Percentiles rank a stretch among this genome's conserved stretches.
phyloP scores from a whole-genome alignment of 805 yeast genomes.

The Candida cerambycidarum region DNA sequence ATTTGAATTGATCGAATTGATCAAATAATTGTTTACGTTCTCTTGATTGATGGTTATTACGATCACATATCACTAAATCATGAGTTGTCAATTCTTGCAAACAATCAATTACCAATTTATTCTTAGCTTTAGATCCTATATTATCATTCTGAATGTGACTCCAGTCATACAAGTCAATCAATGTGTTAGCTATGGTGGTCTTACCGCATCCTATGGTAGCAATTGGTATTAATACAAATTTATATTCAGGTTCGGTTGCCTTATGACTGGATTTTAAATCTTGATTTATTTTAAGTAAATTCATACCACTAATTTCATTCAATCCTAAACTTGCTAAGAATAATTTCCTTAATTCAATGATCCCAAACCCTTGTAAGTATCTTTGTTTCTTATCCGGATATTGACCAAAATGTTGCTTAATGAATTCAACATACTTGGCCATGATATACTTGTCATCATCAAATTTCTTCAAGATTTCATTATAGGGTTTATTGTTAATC shows the following conservation, averaged over 20 bases:
- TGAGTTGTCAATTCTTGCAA: conserved; percentile 29
- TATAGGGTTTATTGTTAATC: conserved; percentile 27
- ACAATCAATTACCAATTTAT: conserved; percentile 49
- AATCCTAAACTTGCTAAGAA: conserved; percentile 48
- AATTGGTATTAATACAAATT: conserved; percentile 72
- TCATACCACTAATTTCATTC: conserved; percentile 51
- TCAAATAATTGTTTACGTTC: conserved; percentile 71
- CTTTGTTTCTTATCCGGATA: conserved; percentile 47
- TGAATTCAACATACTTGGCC: conserved; percentile 67
- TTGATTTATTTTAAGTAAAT: conserved; percentile 52
- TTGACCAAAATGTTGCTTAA: conserved; percentile 50
- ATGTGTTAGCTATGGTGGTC: conserved; percentile 72
- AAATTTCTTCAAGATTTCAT: conserved; percentile 35
- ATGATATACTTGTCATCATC: conserved; percentile 60
- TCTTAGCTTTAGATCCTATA: conserved; percentile 47
- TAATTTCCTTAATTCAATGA: conserved; percentile 66
- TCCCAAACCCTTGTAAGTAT: conserved; percentile 62
- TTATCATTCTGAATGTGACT: conserved; percentile 83
- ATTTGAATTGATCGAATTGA: conserved; percentile 46
- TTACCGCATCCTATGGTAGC: conserved; percentile 96
- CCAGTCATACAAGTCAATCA: conserved; percentile 57
- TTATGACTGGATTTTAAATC: conserved; percentile 23
- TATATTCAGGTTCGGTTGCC: conserved; percentile 21
- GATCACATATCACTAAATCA: conserved; percentile 67
- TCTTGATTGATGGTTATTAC: conserved; percentile 72